Base-by-base conservation (phyloP, 352 stramenopile species). In the Globisporangium nagaii region DNA sequence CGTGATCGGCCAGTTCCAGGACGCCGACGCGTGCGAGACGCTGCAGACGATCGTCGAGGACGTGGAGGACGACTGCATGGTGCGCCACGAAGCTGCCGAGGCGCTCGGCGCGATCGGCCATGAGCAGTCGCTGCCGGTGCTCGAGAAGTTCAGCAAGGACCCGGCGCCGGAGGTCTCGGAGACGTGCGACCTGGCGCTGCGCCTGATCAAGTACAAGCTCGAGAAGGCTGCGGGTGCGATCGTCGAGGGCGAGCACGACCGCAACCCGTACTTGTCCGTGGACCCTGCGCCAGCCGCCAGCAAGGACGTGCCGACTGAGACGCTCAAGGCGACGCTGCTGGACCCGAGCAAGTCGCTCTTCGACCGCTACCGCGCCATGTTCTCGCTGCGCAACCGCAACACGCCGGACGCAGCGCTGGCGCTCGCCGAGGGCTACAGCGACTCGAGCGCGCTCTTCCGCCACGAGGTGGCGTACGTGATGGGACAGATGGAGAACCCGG, bases 1-100 rank as follows among this genome's bases (percentile, higher is more conserved):
- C 73, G 95, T 99, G 10, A 90, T 99, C 30, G 97, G 97, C 39
- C 97, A 99, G 71, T 95, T 99, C 70, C 88, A 98, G 69, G 77
- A 98, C 79, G 67, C 71, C 10, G 66, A 79, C 42, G 86, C 90
- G 1, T 94, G 87, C 50, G 71, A 76, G 25, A 83, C 71, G 49
- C 75, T 98, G 19, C 63, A 90, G 48, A 46, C 70, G 27, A 73
- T 97, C 24, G 73, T 98, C 24, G 62, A 69, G 7, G 86, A 97
- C 68, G 85, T 83, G 15, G 75, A 80, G 10, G 90, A 98, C 65
- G 86, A 97, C 63, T 75, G 72, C 28, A 95, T 98, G 75, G 90
- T 98, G 56, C 86, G 90, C 43, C 90, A 98, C 70, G 89, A 97
- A 75, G 88, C 88, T 13, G 97, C 95, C 11, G 97, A 99, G 70